Conservation (phyloP, 352 stramenopile species). For the Globisporangium nunn region DNA sequence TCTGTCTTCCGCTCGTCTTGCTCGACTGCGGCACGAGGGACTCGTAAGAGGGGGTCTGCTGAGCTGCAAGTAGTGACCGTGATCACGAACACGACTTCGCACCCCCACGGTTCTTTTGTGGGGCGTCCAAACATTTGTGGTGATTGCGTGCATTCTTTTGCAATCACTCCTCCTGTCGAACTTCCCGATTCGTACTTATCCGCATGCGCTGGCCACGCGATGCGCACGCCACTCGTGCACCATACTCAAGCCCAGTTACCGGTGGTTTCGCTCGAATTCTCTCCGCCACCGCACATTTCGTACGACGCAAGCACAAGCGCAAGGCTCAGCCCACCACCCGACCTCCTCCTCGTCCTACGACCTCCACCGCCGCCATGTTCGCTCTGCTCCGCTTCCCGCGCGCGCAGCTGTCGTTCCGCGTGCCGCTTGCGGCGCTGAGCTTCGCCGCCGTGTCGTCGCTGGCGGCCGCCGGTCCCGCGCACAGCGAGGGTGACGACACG, state of each 20-base stretch:
- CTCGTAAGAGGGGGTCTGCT: not conserved
- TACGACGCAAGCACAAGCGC: not conserved
- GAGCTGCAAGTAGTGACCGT: not conserved
- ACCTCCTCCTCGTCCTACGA: not conserved
- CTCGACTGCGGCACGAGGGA: slow-evolving; percentile 4
- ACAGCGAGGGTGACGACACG: slow-evolving; percentile 17
- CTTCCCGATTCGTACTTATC: not conserved
- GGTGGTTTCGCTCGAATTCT: not conserved
- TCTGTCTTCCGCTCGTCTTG: not conserved
- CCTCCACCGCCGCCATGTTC: slow-evolving; percentile 4
- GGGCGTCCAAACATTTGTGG: not conserved
- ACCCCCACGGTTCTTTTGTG: not conserved
- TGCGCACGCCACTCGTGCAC: not conserved
- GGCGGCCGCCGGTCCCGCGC: slow-evolving; percentile 12
- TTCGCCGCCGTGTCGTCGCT: slow-evolving; percentile 34
- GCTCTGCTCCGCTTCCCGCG: slow-evolving; percentile 40
- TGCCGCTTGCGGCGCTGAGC: slow-evolving; percentile 27
- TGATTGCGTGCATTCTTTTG: not conserved
- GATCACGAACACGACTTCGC: slow-evolving; percentile 1
- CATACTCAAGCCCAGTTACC: not conserved
- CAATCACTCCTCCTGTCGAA: not conserved
- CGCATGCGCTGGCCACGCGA: not conserved
- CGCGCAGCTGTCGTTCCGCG: slow-evolving; percentile 25
- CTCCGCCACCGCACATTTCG: not conserved
- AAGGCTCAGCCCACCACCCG: not conserved